Evolutionary conservation across 2,329 filamentous ascomycete species (phyloP).

Genomic region (Fusarium sp.): DNA sequence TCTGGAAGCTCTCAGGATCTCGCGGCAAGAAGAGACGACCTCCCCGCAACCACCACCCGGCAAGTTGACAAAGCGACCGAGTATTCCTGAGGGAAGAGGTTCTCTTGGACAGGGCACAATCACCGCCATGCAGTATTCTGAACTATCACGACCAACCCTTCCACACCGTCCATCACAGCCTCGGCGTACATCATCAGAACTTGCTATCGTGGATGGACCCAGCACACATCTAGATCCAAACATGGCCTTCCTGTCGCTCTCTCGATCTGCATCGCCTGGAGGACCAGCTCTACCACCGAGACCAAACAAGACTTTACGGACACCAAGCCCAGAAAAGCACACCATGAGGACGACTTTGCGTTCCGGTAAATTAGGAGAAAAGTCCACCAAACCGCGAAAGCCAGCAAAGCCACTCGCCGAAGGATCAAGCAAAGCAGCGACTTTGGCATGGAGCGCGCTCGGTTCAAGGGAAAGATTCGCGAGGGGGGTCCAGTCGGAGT

Average conservation of each 20-base stretch:
- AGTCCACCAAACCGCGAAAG: conserved; percentile 52
- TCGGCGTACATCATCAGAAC: conserved; percentile 63
- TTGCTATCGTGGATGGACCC: conserved; percentile 51
- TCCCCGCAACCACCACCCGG: conserved; percentile 27
- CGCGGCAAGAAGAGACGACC: conserved; percentile 55
- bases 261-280: conserved; percentile 47
- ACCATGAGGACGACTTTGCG: conserved; percentile 71
- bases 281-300: conserved; percentile 40
- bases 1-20: conserved; percentile 80
- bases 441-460: conserved; percentile 67
- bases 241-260: conserved; percentile 30
- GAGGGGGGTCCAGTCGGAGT: conserved; percentile 42
- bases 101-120: conserved; percentile 86
- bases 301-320: conserved; percentile 54
- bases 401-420: conserved; percentile 56
- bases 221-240: conserved; percentile 29
- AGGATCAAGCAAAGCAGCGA: conserved; percentile 71
- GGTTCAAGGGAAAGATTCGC: conserved; percentile 51
- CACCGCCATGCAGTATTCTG: conserved; percentile 80
- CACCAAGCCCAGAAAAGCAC: conserved; percentile 69
- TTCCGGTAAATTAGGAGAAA: conserved; percentile 57
- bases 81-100: conserved; percentile 52
- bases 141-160: conserved; percentile 76
- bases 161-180: conserved; percentile 67
- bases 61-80: conserved; percentile 37